Conservation (phyloP, 305 asterid species). For the Striga hermonthica region DNA sequence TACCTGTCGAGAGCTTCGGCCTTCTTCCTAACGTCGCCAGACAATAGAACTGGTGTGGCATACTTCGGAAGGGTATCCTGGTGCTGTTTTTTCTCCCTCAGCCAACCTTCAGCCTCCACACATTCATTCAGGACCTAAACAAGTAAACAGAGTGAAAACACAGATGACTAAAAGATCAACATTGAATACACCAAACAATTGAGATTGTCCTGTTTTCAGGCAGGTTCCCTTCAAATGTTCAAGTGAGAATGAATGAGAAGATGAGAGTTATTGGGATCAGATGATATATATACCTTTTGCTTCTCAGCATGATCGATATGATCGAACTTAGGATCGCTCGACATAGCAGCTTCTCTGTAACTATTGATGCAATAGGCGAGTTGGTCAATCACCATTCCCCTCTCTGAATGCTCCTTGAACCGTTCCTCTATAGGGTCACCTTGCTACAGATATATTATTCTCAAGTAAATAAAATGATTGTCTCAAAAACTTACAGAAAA, state of each 20-base stretch:
- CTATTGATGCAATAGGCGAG: slow-evolving; percentile 68
- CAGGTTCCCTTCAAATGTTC: too few species aligned
- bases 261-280: neutral
- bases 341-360: slow-evolving; percentile 78
- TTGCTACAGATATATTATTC: slow-evolving; percentile 49
- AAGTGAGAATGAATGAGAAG: too few species aligned
- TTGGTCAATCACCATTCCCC: slow-evolving; percentile 73
- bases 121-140: slow-evolving; percentile 83
- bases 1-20: slow-evolving; percentile 90
- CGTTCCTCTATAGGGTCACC: slow-evolving; percentile 93
- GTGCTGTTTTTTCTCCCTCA: slow-evolving; percentile 76
- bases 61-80: slow-evolving; percentile 82
- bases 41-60: slow-evolving; percentile 65
- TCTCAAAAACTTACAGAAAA: neutral
- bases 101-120: slow-evolving; percentile 87
- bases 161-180: neutral
- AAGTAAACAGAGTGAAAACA: slow-evolving; percentile 49
- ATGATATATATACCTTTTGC: slow-evolving; percentile 42
- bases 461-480: neutral
- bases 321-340: slow-evolving; percentile 71
- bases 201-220: neutral
- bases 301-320: slow-evolving; percentile 82
- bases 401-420: slow-evolving; percentile 69
- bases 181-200: neutral
- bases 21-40: slow-evolving; percentile 67